These are phyloP conservation scores for Nicotiana otophora DNA, from an alignment of 257 asterid species.

Conservation along the genomic window DNA sequence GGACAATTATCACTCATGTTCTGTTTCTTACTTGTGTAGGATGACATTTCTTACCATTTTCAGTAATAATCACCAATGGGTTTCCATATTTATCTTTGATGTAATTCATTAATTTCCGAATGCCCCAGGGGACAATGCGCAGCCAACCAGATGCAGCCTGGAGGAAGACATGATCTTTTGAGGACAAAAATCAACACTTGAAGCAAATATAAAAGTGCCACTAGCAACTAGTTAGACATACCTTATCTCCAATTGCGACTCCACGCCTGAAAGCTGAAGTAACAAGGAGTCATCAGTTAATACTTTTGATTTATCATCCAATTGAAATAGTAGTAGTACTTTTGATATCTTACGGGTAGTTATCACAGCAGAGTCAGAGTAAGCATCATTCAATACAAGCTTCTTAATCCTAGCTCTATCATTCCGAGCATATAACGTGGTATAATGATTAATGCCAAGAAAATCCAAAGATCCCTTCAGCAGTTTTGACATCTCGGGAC, in stretches of 20 bases:
- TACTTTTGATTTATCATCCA: background rate
- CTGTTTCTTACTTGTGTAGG: background rate
- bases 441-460: conserved; percentile 80
- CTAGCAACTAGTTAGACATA: conserved; percentile 18
- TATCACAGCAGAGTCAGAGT: conserved; percentile 64
- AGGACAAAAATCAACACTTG: background rate
- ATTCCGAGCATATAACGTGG: conserved; percentile 58
- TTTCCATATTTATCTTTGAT: conserved; percentile 63
- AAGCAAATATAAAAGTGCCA: background rate
- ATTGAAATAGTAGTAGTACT: background rate
- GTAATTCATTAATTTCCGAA: conserved; percentile 57
- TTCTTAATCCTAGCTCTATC: conserved; percentile 51
- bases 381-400: conserved; percentile 55
- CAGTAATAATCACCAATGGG: conserved; percentile 70
- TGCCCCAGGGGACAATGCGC: conserved; percentile 83
- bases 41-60: conserved; percentile 51
- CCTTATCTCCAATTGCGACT: conserved; percentile 69
- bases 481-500: conserved; percentile 27
- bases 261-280: conserved; percentile 63
- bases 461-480: conserved; percentile 74
- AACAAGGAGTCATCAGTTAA: conserved; percentile 8
- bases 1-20: background rate
- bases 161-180: background rate
- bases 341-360: conserved; percentile 49
- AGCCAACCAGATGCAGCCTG: conserved; percentile 82